Base-by-base conservation (phyloP, 306 rosid species). In the Cicer yamashitae region DNA sequence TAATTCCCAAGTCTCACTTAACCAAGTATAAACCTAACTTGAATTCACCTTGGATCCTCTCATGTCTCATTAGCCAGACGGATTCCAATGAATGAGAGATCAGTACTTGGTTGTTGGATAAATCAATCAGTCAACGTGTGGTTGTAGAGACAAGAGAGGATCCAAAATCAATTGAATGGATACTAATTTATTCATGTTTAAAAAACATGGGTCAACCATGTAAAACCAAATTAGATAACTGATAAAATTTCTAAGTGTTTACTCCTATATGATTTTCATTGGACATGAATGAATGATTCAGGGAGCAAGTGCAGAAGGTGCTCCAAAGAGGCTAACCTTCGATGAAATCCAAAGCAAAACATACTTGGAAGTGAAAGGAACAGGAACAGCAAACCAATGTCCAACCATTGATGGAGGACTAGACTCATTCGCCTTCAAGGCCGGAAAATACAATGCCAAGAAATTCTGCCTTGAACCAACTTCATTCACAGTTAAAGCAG, bases 291-390 rank as follows among this genome's bases (percentile, higher is more conserved):
- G 10, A 66, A 18, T 66, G 17, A 9, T 76, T 44, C 82, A 96
- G 98, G 99, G 99, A 69, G 99, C 98, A 51, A 77, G 89, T 60
- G 99, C 98, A 0, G 99, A 96, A 77, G 96, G 98, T 51, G 83
- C 51, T 18, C 96, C 98, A 14, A 96, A 88, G 88, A 66, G 99
- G 66, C 83, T 96, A 51, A 96, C 99, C 57, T 96, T 38, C 14
- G 99, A 96, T 9, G 97, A 92, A 82, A 96, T 92, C 82, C 99
- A 96, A 80, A 92, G 98, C 87, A 90, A 92, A 88, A 96, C 99
- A 40, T 96, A 96, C 88, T 0, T 77, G 74, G 99, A 96, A 85
- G 99, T 92, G 6, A 96, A 96, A 64, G 99, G 99, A 39, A 87
- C 89, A 0, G 98, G 97, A 69, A 96, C 99, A 0, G 99, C 99